Evolutionary conservation across 345 rosid genomes (phyloP).

Genomic region (Chamaenerion angustifolium): DNA sequence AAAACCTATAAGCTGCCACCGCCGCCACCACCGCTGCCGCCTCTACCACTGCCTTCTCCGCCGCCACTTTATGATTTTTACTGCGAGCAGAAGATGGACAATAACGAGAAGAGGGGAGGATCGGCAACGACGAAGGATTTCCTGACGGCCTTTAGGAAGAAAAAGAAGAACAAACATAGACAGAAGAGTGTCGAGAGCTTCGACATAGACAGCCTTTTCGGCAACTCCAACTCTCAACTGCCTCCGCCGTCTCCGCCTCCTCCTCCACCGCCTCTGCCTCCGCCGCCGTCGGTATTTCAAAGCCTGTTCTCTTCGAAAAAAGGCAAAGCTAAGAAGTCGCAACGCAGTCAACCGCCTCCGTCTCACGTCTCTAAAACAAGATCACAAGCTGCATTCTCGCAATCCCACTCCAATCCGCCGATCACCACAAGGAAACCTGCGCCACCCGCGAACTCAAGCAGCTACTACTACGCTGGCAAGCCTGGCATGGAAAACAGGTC

Average conservation of each 20-base stretch:
- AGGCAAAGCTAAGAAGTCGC: conserved; percentile 30
- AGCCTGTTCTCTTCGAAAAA: conserved; percentile 52
- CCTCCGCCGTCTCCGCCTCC: conserved; percentile 37
- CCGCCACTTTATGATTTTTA: conserved; percentile 9
- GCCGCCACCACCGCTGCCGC: conserved; percentile 10
- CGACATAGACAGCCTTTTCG: conserved; percentile 47
- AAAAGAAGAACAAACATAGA: conserved; percentile 57
- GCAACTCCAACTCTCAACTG: conserved; percentile 12
- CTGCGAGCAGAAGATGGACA: conserved; percentile 12
- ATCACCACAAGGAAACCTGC: conserved; percentile 14
- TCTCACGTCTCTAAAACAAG: conserved; percentile 19
- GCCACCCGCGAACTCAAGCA: conserved; percentile 17
- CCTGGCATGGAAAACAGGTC: conserved; percentile 40
- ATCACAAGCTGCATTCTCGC: neutral
- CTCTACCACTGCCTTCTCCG: conserved; percentile 10
- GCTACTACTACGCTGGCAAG: conserved; percentile 8
- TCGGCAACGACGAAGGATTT: conserved; percentile 39
- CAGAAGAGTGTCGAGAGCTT: conserved; percentile 81
- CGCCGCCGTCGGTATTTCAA: conserved; percentile 35
- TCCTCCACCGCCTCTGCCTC: conserved; percentile 31
- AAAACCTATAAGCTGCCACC: conserved; percentile 1
- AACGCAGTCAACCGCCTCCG: conserved; percentile 22
- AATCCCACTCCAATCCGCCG: conserved; percentile 13
- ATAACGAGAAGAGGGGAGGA: conserved; percentile 40
- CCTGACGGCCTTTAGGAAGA: conserved; percentile 32